phyloP scores from a whole-genome alignment of 805 yeast species.

The Candida jianshihensis region DNA sequence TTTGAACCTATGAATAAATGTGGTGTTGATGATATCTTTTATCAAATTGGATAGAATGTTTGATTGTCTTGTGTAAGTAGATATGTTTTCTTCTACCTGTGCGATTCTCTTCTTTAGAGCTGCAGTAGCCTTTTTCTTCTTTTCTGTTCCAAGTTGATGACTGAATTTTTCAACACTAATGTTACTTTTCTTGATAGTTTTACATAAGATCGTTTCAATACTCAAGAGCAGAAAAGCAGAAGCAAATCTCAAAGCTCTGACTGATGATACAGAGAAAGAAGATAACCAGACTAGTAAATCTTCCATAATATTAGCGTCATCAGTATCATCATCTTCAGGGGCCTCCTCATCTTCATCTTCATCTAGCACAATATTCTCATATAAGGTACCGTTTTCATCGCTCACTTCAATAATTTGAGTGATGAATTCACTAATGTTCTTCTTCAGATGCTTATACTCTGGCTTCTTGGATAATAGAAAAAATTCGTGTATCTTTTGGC shows the following conservation, averaged over 20 bases:
- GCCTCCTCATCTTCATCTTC: constrained; percentile 26
- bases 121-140: constrained; percentile 27
- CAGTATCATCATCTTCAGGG: constrained; percentile 29
- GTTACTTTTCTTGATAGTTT: constrained; percentile 31
- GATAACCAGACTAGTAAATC: constrained; percentile 70
- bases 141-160: constrained; percentile 29
- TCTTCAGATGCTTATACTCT: constrained; percentile 40
- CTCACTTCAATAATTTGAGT: constrained; percentile 41
- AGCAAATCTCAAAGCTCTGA: constrained; percentile 65
- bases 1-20: constrained; percentile 71
- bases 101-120: constrained; percentile 36
- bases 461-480: constrained; percentile 52
- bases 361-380: constrained; percentile 25
- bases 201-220: constrained; percentile 56
- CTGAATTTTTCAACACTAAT: constrained; percentile 31
- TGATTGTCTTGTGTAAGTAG: constrained; percentile 39
- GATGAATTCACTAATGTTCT: constrained; percentile 50
- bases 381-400: constrained; percentile 58
- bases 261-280: constrained; percentile 59
- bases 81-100: constrained; percentile 37
- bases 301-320: constrained; percentile 34
- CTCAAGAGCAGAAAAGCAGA: constrained; percentile 53
- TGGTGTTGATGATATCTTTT: constrained; percentile 57
- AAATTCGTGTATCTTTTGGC: constrained; percentile 61
- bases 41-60: constrained; percentile 48